Base-by-base conservation (phyloP, 176 grass and related monocot species). In the Tuctoria greenei region DNA sequence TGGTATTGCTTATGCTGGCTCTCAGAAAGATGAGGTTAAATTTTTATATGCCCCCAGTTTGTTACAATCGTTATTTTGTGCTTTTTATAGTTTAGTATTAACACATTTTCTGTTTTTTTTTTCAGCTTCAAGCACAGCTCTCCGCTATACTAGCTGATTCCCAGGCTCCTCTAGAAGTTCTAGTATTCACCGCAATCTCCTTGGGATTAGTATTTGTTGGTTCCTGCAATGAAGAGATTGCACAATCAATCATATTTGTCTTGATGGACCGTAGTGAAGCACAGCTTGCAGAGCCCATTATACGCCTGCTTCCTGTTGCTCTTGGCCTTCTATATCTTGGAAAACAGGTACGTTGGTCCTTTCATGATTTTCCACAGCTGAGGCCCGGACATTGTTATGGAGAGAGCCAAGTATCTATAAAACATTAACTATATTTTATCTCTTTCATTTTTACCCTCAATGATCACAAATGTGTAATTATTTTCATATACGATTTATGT, bases 201-300 rank as follows among this genome's bases (percentile, higher is more conserved):
- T 74, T 96, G 64, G 89, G 93, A 41, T 81, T 96, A 42, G 84
- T 92, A 23, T 96, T 85, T 67, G 87, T 92, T 69, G 93, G 93
- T 82, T 96, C 93, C 67, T 96, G 93, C 56, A 96, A 90, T 60
- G 90, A 96, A 75, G 93, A 96, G 68, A 96, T 96, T 86, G 93
- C 93, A 64, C 87, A 92, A 40, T 90, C 87, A 27, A 90, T 96
- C 55, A 96, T 96, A 77, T 88, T 92, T 55, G 80, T 80, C n/a
- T 92, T 92, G 67, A 96, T 96, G 93, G 93, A 96, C 7, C 89
- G 93, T 4, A 85, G 82, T 78, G 93, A 96, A 21, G 61, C 93
- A 10, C 89, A 96, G 71, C 79, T 96, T 60, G 82, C 84, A 51
- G 89, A 96, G 65, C 86, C 87, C 7, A 85, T 96, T 26, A 92